Conservation (phyloP, 148 eudicot species). For the Nepenthes mirabilis region DNA sequence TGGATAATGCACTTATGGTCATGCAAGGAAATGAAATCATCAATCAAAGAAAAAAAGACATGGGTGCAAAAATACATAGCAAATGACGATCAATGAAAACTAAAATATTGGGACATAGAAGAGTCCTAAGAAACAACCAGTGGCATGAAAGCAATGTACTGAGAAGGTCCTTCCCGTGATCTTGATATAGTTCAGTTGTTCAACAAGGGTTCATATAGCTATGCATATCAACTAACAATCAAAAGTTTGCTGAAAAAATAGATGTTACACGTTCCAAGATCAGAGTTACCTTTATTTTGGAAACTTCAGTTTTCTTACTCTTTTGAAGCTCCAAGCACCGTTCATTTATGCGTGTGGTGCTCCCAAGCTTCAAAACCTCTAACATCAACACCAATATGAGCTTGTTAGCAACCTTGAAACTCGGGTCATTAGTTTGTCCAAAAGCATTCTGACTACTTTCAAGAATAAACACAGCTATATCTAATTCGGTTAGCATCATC, state of each 20-base stretch:
- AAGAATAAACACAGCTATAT: too few species aligned
- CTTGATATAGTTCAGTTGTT: too few species aligned
- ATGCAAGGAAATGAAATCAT: too few species aligned
- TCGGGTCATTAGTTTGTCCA: neutral
- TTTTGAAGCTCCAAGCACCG: slow-evolving; percentile 90
- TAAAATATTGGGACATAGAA: too few species aligned
- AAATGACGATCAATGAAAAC: too few species aligned
- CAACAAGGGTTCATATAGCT: neutral
- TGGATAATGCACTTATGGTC: too few species aligned
- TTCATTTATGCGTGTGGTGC: slow-evolving; percentile 55
- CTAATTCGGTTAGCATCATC: too few species aligned
- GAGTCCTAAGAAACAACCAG: too few species aligned
- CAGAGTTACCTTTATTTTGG: slow-evolving; percentile 59
- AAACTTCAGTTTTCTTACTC: slow-evolving; percentile 43
- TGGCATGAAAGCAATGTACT: too few species aligned
- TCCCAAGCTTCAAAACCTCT: slow-evolving; percentile 84
- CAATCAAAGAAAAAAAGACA: too few species aligned
- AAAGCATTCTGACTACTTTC: neutral
- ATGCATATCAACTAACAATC: neutral
- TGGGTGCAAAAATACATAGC: too few species aligned
- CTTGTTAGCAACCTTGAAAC: neutral
- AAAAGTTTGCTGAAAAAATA: neutral
- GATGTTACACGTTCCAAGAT: neutral
- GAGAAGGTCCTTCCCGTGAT: too few species aligned
- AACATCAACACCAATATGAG: slow-evolving; percentile 3